These are phyloP conservation scores for Phytophthora lateralis DNA, from an alignment of 352 stramenopile species.

Conservation along the genomic window DNA sequence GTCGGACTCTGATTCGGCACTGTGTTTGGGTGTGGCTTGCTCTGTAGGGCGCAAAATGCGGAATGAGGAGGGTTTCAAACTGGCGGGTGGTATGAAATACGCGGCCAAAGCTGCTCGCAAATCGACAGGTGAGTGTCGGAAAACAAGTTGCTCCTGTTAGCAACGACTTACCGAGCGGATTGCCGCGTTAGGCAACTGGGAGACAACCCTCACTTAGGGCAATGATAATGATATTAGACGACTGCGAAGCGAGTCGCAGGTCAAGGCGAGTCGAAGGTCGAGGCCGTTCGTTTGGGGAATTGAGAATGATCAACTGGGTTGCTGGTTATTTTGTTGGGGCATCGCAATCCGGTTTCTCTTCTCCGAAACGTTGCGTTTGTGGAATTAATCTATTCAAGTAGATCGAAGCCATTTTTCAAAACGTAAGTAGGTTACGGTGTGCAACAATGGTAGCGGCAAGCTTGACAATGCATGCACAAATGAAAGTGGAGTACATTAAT, in stretches of 20 bases:
- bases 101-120: neutral
- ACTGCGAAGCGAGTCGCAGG: neutral
- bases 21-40: slow-evolving; percentile 1
- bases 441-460: too few relatives aligned
- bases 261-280: neutral
- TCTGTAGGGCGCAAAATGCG: slow-evolving; percentile 20
- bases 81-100: slow-evolving; percentile 3
- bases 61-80: slow-evolving; percentile 21
- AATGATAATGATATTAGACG: neutral
- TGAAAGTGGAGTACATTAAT: too few relatives aligned
- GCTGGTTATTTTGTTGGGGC: neutral
- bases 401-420: too few relatives aligned
- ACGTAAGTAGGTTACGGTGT: too few relatives aligned
- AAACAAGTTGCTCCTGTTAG: slow-evolving; percentile 22
- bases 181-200: slow-evolving; percentile 26
- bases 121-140: slow-evolving; percentile 23
- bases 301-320: neutral
- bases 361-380: slow-evolving; percentile 9
- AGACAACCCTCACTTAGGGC: slow-evolving; percentile 9
- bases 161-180: slow-evolving; percentile 28
- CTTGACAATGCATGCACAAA: too few relatives aligned
- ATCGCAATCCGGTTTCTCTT: slow-evolving; percentile 19
- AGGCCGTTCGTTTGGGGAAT: slow-evolving; percentile 20
- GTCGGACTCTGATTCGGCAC: neutral
- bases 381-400: too few relatives aligned